phyloP scores from a whole-genome alignment of 805 yeast genomes.

The Lipomyces yamanashiensis region DNA sequence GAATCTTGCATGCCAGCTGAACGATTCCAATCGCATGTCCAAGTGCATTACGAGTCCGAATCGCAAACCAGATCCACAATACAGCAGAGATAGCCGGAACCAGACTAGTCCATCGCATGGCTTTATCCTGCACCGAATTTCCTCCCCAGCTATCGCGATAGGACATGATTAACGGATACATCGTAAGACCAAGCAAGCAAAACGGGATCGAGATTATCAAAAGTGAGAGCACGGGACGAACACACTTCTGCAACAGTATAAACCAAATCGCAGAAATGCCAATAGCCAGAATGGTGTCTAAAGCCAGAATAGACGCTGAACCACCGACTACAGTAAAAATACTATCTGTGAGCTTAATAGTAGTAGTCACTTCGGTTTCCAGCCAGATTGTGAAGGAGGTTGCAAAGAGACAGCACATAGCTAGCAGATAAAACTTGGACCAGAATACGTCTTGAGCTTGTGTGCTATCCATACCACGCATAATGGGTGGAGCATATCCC shows the following conservation, averaged over 20 bases:
- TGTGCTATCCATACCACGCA: background rate
- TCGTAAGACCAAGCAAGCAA: slow-evolving; percentile 38
- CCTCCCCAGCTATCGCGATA: slow-evolving; percentile 43
- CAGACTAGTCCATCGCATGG: slow-evolving; percentile 44
- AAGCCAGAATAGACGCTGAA: slow-evolving; percentile 38
- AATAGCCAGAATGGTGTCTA: slow-evolving; percentile 39
- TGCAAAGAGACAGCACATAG: slow-evolving; percentile 42
- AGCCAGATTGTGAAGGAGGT: slow-evolving; percentile 43
- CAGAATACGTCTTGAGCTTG: slow-evolving; percentile 23
- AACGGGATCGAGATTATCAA: slow-evolving; percentile 43
- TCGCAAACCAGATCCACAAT: slow-evolving; percentile 42
- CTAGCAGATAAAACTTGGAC: slow-evolving; percentile 37
- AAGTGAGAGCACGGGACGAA: slow-evolving; percentile 39
- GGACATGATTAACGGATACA: slow-evolving; percentile 44
- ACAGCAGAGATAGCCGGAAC: slow-evolving; percentile 40
- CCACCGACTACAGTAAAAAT: slow-evolving; percentile 40
- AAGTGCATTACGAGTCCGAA: slow-evolving; percentile 40
- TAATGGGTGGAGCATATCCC: slow-evolving; percentile 19
- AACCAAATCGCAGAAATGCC: slow-evolving; percentile 43
- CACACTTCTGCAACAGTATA: slow-evolving; percentile 39
- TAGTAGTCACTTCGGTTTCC: slow-evolving; percentile 39
- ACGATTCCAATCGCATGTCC: slow-evolving; percentile 46
- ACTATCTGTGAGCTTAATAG: slow-evolving; percentile 41
- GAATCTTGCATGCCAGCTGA: slow-evolving; percentile 45
- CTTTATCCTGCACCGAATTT: slow-evolving; percentile 41